These are phyloP conservation scores for Trichaptum fuscoviolaceum DNA, from an alignment of 768 basidiomycete genomes.

Conservation along the genomic window DNA sequence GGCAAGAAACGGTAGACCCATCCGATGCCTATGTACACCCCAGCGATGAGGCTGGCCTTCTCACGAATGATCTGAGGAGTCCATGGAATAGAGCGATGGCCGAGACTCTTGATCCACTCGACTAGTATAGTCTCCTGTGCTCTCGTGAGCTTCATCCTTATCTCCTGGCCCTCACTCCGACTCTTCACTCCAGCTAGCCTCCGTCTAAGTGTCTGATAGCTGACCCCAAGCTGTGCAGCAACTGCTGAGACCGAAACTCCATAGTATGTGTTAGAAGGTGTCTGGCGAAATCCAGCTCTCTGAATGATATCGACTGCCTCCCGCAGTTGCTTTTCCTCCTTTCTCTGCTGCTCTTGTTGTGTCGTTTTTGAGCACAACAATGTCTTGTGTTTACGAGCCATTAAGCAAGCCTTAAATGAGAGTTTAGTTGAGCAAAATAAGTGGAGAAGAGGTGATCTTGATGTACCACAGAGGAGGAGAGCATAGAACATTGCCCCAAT, in stretches of 20 bases:
- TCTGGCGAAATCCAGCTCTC: too few species aligned
- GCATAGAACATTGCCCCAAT: too few species aligned
- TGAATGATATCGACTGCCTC: too few species aligned
- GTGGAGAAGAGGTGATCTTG: too few species aligned
- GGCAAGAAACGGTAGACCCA: conserved; percentile 9
- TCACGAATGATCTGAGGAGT: conserved; percentile 12
- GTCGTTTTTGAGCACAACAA: too few species aligned
- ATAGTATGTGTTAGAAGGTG: too few species aligned
- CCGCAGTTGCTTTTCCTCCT: too few species aligned
- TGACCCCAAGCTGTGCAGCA: conserved; percentile 17
- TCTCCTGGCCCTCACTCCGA: conserved; percentile 15
- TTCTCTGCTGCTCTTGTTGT: too few species aligned
- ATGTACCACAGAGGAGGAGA: too few species aligned
- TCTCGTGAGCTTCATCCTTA: conserved; percentile 15
- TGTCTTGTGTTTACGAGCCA: too few species aligned
- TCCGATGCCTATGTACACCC: conserved; percentile 2
- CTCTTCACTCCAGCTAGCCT: conserved; percentile 13
- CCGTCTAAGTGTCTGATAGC: conserved; percentile 13
- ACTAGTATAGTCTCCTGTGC: conserved; percentile 21
- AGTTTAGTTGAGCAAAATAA: too few species aligned
- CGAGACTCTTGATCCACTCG: conserved; percentile 22
- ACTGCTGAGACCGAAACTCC: conserved; percentile 6
- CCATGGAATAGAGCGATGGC: conserved; percentile 19
- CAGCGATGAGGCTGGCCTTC: conserved; percentile 17
- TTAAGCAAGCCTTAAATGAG: too few species aligned